These are phyloP conservation scores for Pestalotiopsis sp. DNA, from an alignment of 2,329 filamentous ascomycete species.

Conservation along the genomic window DNA sequence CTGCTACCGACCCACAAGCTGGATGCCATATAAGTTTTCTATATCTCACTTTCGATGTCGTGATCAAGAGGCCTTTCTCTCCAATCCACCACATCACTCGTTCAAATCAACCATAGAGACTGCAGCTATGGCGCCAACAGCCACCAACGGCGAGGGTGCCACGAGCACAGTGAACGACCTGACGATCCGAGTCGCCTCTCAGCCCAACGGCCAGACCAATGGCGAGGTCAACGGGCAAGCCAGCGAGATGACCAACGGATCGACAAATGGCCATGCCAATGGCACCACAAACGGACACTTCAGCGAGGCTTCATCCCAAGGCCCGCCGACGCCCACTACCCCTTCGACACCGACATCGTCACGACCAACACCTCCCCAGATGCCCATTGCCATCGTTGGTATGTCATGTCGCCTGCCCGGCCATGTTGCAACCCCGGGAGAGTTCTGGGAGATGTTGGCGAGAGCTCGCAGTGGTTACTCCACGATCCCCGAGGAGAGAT, in stretches of 20 bases:
- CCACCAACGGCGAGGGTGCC: slow-evolving; percentile 24
- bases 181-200: slow-evolving; percentile 26
- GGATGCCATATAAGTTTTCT: slow-evolving; percentile 25
- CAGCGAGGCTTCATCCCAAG: slow-evolving; percentile 16
- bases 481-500: slow-evolving; percentile 38
- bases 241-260: slow-evolving; percentile 27
- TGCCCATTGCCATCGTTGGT: slow-evolving; percentile 49
- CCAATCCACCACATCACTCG: slow-evolving; percentile 19
- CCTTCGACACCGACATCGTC: slow-evolving; percentile 15
- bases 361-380: slow-evolving; percentile 26
- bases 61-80: slow-evolving; percentile 12
- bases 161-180: slow-evolving; percentile 23
- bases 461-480: slow-evolving; percentile 41
- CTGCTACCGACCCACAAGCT: neutral
- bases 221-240: slow-evolving; percentile 17
- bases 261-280: slow-evolving; percentile 23
- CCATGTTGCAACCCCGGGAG: slow-evolving; percentile 39
- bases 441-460: slow-evolving; percentile 47
- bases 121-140: slow-evolving; percentile 31
- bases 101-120: slow-evolving; percentile 19
- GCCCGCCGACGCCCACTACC: slow-evolving; percentile 3
- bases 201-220: slow-evolving; percentile 27
- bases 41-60: slow-evolving; percentile 18
- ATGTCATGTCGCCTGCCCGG: slow-evolving; percentile 50
- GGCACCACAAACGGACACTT: slow-evolving; percentile 14